Evolutionary conservation across 441 rosid species (phyloP), one percentile per base, ranked within the genome.

Genomic region (Dalechampia spathulata): DNA sequence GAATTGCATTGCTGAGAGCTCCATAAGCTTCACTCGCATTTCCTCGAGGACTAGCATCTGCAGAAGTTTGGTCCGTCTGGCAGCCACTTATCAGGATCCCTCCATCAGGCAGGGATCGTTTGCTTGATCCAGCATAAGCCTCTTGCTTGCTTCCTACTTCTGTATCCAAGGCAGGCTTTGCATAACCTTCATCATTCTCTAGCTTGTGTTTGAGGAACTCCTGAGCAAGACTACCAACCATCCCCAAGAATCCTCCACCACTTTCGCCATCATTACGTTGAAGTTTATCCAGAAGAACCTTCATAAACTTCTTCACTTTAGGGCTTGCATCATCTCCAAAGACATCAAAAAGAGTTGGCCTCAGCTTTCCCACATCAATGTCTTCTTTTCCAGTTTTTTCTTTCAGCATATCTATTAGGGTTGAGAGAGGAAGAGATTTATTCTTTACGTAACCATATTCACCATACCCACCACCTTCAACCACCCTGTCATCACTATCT

Each of bases 251-350:
- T 22, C 92, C 90, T 8, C 70, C 66, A 7, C 83, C 78, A 13
- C 74, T 63, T 53, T 54, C 73, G 12, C 72, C 82, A 36, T 32
- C 61, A 5, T 67, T 64, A 17, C 52, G 52, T 14, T 82, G 76
- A 52, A 92, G 83, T 65, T 92, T 92, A 72, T 67, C 62, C 62
- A 86, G 52, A 23, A 88, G 70, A 52, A 86, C 78, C 45, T 86
- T 88, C 98, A 92, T 88, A 61, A 92, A 92, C 69, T 92, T 92
- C 83, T 92, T 92, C 79, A 92, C 96, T 65, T 92, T 92, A 12
- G 98, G 96, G 62, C 87, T 92, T 11, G 98, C 62, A 42, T 92
- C 98, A 20, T 84, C 95, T 44, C 98, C 96, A 49, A 92, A 92
- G 14, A 76, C 67, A 42, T 92, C 94, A 20, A 81, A 88, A 23